Conservation (phyloP, 163 green algal genomes). For the Smithsoniella earleae region DNA sequence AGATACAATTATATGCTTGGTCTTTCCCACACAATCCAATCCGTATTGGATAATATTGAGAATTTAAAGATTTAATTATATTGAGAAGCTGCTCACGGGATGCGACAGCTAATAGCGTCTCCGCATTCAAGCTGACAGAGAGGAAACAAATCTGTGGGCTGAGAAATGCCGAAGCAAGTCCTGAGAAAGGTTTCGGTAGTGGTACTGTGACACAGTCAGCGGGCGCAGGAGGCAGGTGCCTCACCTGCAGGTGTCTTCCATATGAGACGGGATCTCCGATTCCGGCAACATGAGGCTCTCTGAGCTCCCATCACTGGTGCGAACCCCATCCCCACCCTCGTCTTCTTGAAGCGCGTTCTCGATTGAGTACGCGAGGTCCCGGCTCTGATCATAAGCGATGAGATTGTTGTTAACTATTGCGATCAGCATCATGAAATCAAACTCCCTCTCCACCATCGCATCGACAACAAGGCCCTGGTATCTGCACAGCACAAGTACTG, state of each 20-base stretch:
- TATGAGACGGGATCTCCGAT: neutral
- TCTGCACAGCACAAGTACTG: neutral
- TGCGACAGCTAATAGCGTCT: too few relatives aligned
- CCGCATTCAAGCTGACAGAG: too few relatives aligned
- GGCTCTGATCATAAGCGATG: slow-evolving; percentile 28
- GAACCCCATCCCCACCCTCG: neutral
- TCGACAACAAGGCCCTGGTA: slow-evolving; percentile 21
- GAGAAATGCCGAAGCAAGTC: too few relatives aligned
- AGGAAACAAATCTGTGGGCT: too few relatives aligned
- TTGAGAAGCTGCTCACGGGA: too few relatives aligned
- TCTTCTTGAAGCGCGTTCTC: neutral
- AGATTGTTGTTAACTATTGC: slow-evolving; percentile 30
- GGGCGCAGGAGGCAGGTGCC: too few relatives aligned
- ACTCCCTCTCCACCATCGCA: slow-evolving; percentile 9
- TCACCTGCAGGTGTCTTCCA: slow-evolving; percentile 27
- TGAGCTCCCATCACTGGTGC: neutral
- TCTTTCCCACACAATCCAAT: too few relatives aligned
- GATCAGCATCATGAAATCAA: slow-evolving; percentile 9
- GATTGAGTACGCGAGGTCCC: slow-evolving; percentile 20
- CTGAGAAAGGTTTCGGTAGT: too few relatives aligned
- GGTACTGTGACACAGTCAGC: too few relatives aligned
- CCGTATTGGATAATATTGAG: too few relatives aligned
- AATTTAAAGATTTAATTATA: too few relatives aligned
- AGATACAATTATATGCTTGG: too few relatives aligned
- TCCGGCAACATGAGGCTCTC: slow-evolving; percentile 24